Evolutionary conservation across 192 early-diverging fungal species (phyloP).

Genomic region (Kappamyces sp.): DNA sequence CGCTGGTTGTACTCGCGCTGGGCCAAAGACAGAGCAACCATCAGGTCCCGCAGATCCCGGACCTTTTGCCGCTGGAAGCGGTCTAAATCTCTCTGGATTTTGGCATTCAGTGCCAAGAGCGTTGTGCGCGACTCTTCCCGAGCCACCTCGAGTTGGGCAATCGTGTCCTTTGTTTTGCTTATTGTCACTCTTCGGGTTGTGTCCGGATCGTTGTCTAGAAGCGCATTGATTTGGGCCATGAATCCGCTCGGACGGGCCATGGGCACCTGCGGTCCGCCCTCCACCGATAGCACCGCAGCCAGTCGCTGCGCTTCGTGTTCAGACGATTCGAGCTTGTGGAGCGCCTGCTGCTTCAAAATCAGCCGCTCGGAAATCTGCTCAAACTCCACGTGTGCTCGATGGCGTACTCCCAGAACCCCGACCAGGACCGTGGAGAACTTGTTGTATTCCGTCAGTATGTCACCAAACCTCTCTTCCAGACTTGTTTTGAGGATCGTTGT

Average conservation of each 20-base stretch:
- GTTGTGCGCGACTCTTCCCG: conserved; percentile 65
- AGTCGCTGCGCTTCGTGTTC: conserved; percentile 66
- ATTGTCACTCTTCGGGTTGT: conserved; percentile 83
- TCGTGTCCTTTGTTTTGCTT: conserved; percentile 75
- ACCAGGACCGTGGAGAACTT: conserved; percentile 85
- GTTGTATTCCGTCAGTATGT: conserved; percentile 83
- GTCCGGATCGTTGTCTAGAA: conserved; percentile 94
- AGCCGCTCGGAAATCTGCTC: conserved; percentile 37
- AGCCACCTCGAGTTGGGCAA: conserved; percentile 72
- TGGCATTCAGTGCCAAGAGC: conserved; percentile 67
- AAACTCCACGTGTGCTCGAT: conserved; percentile 70
- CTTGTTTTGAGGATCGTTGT: conserved; percentile 59
- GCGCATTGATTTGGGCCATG: conserved; percentile 72
- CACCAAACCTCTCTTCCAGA: conserved; percentile 74
- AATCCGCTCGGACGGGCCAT: conserved; percentile 14
- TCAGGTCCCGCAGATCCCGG: conserved; percentile 70
- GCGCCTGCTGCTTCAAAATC: conserved; percentile 22
- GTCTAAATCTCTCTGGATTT: conserved; percentile 84
- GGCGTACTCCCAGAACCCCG: conserved; percentile 74
- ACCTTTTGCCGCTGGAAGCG: conserved; percentile 93
- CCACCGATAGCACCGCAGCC: conserved; percentile 63
- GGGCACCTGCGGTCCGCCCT: conserved; percentile 41
- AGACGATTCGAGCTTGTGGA: conserved; percentile 37
- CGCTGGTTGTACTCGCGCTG: conserved; percentile 27
- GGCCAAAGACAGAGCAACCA: conserved; percentile 52